Percentiles rank a stretch among this genome's conserved stretches.
Conservation (phyloP, 1,284 basidiomycete species). For the Marasmius oreades region DNA sequence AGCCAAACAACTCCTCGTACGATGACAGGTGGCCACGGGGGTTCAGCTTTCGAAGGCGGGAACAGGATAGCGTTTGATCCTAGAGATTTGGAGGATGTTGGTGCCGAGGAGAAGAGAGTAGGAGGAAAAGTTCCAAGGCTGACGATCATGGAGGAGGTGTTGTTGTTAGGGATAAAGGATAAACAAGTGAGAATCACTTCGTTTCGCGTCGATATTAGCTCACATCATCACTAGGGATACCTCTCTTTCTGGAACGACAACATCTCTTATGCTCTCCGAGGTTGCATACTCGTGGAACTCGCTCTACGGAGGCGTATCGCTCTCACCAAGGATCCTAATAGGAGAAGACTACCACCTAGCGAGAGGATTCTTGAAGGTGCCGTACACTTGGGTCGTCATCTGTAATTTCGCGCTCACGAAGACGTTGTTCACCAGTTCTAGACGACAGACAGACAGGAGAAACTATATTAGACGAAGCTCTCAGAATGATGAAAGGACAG, state of each 20-base stretch:
- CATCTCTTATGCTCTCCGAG: conserved; percentile 92
- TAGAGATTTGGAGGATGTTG: conserved; percentile 78
- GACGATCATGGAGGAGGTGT: conserved; percentile 96
- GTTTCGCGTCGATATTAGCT: neutral
- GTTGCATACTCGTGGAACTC: conserved; percentile 93
- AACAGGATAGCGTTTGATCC: conserved; percentile 93
- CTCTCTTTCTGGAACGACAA: conserved; percentile 98
- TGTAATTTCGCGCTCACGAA: neutral
- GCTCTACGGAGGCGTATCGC: conserved; percentile 88
- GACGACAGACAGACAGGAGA: conserved; percentile 91
- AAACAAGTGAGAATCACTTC: conserved; percentile 62
- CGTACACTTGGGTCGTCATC: neutral
- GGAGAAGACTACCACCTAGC: conserved; percentile 71
- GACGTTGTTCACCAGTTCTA: conserved; percentile 46
- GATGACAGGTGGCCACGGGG: conserved; percentile 43
- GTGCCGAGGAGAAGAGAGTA: conserved; percentile 60
- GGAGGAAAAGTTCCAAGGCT: conserved; percentile 80
- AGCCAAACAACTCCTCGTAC: neutral
- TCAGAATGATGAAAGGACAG: conserved; percentile 87
- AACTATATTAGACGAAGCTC: conserved; percentile 92
- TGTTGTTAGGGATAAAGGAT: conserved; percentile 89
- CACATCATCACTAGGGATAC: conserved; percentile 60
- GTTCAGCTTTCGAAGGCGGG: conserved; percentile 79
- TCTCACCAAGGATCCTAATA: conserved; percentile 79
- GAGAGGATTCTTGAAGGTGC: conserved; percentile 76